Base-by-base conservation (phyloP, 2,329 filamentous ascomycete species). In the Cercospora citrullina region DNA sequence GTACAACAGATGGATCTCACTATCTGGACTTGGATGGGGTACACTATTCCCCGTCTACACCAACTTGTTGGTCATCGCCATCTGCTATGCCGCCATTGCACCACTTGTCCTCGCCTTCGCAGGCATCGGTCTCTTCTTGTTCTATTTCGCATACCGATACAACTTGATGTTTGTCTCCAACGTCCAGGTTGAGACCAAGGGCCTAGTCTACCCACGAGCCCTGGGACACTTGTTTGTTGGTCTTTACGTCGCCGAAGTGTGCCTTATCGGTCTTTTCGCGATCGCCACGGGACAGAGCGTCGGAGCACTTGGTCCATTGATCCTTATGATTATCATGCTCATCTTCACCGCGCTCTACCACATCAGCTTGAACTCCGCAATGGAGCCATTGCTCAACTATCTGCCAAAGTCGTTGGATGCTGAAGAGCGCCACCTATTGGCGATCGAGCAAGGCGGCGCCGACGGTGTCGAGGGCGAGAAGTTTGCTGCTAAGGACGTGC, bases 81-180 rank as follows among this genome's bases (percentile, higher is more conserved):
- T 97, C 69, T 91, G 89, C 33, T 97, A 97, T 77, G 90, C 93
- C 1, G 90, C 89, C 71, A 96, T 97, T 74, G 92, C 93, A 2
- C 94, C 94, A 0, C 82, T 97, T 10, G 89, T 97, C 64, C 85
- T 97, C 60, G 87, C 89, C 5, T 97, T 97, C 75, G 92, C 92
- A 1, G 89, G 90, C 0, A 84, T 92, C 45, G 93, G 92, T 30
- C 86, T 97, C 68, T 87, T 85, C 23, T 83, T 95, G 51, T 94
- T 97, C 80, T 96, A 96, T 78, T 83, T 94, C 63, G 91, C 93
- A 59, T 97, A 93, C 84, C 88, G 91, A 18, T 97, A 98, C 84
- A 96, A 97, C 77, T 81, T 98, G 65, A 85, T 97, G 60, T 97
- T 92, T 79, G 93, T 97, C 39, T 90, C 89, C 61, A 91, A 96